Evolutionary conservation across 1,139 yeast species (phyloP).

Genomic region (Sporopachydermia cereana): DNA sequence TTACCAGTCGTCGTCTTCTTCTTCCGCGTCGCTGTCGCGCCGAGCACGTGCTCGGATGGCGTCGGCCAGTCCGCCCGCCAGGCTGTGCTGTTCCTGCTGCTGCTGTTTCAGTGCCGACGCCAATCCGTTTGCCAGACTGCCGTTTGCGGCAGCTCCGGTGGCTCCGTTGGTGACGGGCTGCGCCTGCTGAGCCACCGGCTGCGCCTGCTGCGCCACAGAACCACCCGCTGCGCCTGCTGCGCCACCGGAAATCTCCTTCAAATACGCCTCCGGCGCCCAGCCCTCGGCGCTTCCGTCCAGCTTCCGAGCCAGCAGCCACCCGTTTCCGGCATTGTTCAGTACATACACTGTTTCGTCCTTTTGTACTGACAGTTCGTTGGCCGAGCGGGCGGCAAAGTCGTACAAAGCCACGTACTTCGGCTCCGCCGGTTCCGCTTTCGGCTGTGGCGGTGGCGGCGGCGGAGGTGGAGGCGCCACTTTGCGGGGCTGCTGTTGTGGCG

Average conservation of each 20-base stretch:
- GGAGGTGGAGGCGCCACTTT: slow-evolving; percentile 26
- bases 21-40: slow-evolving; percentile 69
- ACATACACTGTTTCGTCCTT: slow-evolving; percentile 70
- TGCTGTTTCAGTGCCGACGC: slow-evolving; percentile 67
- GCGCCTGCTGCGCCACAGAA: slow-evolving; percentile 16
- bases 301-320: slow-evolving; percentile 85
- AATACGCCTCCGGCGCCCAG: slow-evolving; percentile 94
- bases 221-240: slow-evolving; percentile 26
- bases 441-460: slow-evolving; percentile 63
- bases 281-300: slow-evolving; percentile 75
- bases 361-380: slow-evolving; percentile 64
- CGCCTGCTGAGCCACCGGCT: slow-evolving; percentile 19
- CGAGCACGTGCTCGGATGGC: slow-evolving; percentile 81
- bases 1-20: slow-evolving; percentile 43
- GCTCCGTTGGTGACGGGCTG: slow-evolving; percentile 11
- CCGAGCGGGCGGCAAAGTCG: slow-evolving; percentile 81
- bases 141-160: slow-evolving; percentile 17
- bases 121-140: slow-evolving; percentile 45
- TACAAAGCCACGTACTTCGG: slow-evolving; percentile 83
- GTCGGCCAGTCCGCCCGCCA: slow-evolving; percentile 83
- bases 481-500: slow-evolving; percentile 9
- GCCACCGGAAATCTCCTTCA: slow-evolving; percentile 43
- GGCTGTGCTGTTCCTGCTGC: slow-evolving; percentile 47
- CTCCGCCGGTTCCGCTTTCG: slow-evolving; percentile 45
- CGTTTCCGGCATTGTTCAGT: slow-evolving; percentile 47